phyloP scores from a whole-genome alignment of 2,329 filamentous ascomycete genomes.

The Plectosphaerella cucumerina region DNA sequence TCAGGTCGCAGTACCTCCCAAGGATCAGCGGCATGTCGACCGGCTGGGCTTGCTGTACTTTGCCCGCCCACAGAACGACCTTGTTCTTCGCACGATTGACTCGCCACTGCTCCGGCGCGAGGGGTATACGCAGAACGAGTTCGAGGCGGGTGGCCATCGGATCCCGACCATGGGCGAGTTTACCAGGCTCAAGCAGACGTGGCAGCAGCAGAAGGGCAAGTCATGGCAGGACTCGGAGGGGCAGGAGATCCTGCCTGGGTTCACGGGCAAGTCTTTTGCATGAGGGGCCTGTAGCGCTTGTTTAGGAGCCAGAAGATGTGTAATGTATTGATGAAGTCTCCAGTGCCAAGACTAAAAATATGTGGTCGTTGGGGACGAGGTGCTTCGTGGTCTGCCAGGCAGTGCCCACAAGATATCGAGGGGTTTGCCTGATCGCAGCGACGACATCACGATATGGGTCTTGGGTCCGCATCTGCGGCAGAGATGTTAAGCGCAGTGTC shows the following conservation, averaged over 20 bases:
- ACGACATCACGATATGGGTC: no score
- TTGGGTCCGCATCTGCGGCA: no score
- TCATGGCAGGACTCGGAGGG: slow-evolving; percentile 19
- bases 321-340: no score
- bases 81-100: slow-evolving; percentile 29
- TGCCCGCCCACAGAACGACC: slow-evolving; percentile 35
- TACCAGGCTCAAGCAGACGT: slow-evolving; percentile 27
- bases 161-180: slow-evolving; percentile 31
- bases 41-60: slow-evolving; percentile 47
- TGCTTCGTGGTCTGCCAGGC: no score
- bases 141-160: slow-evolving; percentile 22
- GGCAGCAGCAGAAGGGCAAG: slow-evolving; percentile 25
- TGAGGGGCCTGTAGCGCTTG: no score
- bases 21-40: slow-evolving; percentile 36
- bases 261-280: slow-evolving; percentile 17
- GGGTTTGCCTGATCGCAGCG: no score
- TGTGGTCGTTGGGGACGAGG: no score
- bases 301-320: no score
- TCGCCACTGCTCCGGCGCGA: slow-evolving; percentile 27
- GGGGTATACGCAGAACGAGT: slow-evolving; percentile 28
- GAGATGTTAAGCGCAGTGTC: no score
- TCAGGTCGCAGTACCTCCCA: slow-evolving; percentile 28
- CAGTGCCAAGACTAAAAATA: no score
- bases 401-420: no score
- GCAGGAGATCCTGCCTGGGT: slow-evolving; percentile 26